These are phyloP conservation scores for Leptoxyphium fumago DNA, from an alignment of 2,329 filamentous ascomycete genomes.

Conservation along the genomic window DNA sequence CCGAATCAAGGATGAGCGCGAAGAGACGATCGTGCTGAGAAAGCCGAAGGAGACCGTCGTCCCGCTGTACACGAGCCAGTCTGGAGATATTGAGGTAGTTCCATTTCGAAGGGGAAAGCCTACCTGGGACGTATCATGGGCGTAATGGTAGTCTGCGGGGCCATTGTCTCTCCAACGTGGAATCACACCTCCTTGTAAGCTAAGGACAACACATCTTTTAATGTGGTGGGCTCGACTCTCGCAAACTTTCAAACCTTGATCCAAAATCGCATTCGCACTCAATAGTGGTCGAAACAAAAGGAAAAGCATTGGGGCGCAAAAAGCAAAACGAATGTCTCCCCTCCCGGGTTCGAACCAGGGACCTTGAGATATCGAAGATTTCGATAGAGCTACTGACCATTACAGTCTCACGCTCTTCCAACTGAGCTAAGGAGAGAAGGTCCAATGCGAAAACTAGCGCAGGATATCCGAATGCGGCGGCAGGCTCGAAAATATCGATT, in stretches of 20 bases:
- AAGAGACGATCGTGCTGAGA: conserved; percentile 41
- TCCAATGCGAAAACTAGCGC: background rate
- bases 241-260: too few species aligned
- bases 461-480: too few species aligned
- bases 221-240: too few species aligned
- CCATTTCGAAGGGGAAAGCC: conserved; percentile 49
- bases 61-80: conserved; percentile 39
- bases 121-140: conserved; percentile 41
- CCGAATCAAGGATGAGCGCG: conserved; percentile 30
- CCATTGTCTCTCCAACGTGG: too few species aligned
- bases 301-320: background rate
- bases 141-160: conserved; percentile 8
- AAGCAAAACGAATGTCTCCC: background rate
- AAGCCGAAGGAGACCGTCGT: conserved; percentile 41
- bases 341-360: conserved; percentile 1
- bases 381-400: background rate
- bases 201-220: too few species aligned
- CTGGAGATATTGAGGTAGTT: conserved; percentile 43
- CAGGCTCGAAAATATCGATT: too few species aligned
- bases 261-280: too few species aligned
- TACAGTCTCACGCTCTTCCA: conserved; percentile 1
- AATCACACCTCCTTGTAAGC: too few species aligned
- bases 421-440: conserved; percentile 1
- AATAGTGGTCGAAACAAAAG: background rate
- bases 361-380: background rate